Evolutionary conservation across 177 flowering plant genomes (phyloP), one percentile per base, ranked within the genome.

Genomic region (Vitis hybrid): DNA sequence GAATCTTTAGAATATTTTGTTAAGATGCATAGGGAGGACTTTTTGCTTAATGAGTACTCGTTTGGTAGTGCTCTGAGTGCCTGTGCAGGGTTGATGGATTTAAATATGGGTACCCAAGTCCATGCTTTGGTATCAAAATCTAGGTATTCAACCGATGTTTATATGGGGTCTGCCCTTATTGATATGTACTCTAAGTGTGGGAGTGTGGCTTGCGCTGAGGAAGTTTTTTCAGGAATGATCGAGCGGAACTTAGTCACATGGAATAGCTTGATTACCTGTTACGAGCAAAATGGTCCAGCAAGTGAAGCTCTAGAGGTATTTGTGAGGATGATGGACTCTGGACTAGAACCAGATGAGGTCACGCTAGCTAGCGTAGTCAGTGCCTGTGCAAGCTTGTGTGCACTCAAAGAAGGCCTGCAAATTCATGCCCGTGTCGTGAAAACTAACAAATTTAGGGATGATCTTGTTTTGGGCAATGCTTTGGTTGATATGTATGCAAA

Each of bases 401-500:
- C 68, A 14, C 55, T 70, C 14, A 72, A n/a, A 68, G 79, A 74
- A 75, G 85, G 85, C 32, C 26, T 19, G 32, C 75, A 75, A 62
- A 79, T 79, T 71, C 82, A 82, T 49, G 75, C 75, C 49, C 62
- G 60, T 23, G 69, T 75, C 30, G 1, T 82, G 63, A 82, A 79
- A 67, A 63, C 11, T 34, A 77, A 75, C n/a, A 64, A 67, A 23
- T 68, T 65, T 26, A 70, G 77, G 69, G 72, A 70, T 73, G 85
- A 82, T 69, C 55, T 82, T 19, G 66, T 82, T 32, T 67, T 82
- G 66, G 64, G 78, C 26, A 82, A 82, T 66, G 79, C 85, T 12
- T 66, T 82, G 69, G 85, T 82, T 68, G 85, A 82, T 68, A 82
- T 82, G 85, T 82, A 79, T 61, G 82, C 82, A 10, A 82, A 82